Evolutionary conservation across 768 basidiomycete species (phyloP), one percentile per base, ranked within the genome.

Genomic region (Amanita thiersii): DNA sequence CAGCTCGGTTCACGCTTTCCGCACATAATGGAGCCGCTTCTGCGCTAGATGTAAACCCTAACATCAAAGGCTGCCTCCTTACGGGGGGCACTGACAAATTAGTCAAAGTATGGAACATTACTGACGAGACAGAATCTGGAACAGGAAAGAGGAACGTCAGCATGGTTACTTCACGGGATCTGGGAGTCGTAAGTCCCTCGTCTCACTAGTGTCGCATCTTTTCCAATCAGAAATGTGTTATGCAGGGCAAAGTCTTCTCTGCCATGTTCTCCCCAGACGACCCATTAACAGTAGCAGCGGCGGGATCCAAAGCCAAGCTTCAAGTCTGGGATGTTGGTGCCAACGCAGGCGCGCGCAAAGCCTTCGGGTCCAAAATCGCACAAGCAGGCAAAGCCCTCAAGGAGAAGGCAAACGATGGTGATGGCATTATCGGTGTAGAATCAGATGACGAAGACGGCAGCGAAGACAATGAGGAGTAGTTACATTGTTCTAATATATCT

Each of bases 81-180:
- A 98, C 96, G 0, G 96, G 94, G 14, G 96, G 96, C 2, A 81
- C 84, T 14, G 96, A 98, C 69, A 96, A 93, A 57, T 66, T 89
- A 24, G 88, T 96, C 57, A 97, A 98, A 61, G 70, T 98, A 3
- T 99, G 96, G 96, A 97, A 97, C 55, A 68, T 94, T 35, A 68
- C 65, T 31, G 83, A 86, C 46, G 79, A 78, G 34, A 69, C 70
- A 25, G 68, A 68, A 12, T 19, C 43, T 3, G 19, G 10, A 4
- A 68, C 65, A 5, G 79, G 73, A 20, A 86, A 84, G 64, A 69
- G 77, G 25, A 76, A 75, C 41, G 86, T 94, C 55, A 86, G 81
- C 57, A 68, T 94, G 48, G 89, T 91, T 12, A 81, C 81, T 2
- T 86, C 86, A 7, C 64, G 92, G 43, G 92, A 99, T 61, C 71